Conservation (phyloP, 495 filamentous ascomycete genomes). For the Penicillium bovifimosum region DNA sequence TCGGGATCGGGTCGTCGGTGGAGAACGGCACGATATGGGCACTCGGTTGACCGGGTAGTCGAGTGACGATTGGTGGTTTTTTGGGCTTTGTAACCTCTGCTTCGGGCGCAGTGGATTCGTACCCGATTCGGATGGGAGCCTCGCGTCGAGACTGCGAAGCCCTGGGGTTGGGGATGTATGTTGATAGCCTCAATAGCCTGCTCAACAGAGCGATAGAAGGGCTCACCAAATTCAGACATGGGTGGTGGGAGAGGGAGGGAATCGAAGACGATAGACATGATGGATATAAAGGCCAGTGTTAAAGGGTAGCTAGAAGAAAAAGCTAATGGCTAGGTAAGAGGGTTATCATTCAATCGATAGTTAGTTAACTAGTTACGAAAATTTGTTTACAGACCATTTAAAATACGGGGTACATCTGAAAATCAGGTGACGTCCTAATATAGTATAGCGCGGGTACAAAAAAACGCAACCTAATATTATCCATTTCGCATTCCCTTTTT, state of each 20-base stretch:
- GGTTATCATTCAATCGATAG: too few relatives aligned
- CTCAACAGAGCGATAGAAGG: background rate
- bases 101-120: background rate
- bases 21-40: background rate
- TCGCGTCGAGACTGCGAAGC: background rate
- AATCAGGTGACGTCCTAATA: too few relatives aligned
- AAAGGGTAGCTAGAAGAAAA: too few relatives aligned
- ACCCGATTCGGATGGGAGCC: background rate
- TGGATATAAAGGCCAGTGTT: background rate
- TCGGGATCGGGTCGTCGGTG: background rate
- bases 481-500: too few relatives aligned
- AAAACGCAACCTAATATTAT: too few relatives aligned
- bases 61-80: background rate
- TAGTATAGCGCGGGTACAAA: too few relatives aligned
- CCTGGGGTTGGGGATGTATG: background rate
- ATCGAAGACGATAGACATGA: background rate
- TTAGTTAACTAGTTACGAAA: too few relatives aligned
- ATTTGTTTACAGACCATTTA: too few relatives aligned
- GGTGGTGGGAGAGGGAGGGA: background rate
- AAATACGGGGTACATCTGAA: too few relatives aligned
- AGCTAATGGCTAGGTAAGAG: background rate
- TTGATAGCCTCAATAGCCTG: background rate
- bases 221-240: background rate
- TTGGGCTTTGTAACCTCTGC: background rate
- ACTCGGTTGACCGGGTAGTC: background rate